Percentiles rank a stretch among this genome's conserved stretches.
These are phyloP conservation scores for Gelatoporia subvermispora DNA, from an alignment of 768 basidiomycete species.

Conservation along the genomic window DNA sequence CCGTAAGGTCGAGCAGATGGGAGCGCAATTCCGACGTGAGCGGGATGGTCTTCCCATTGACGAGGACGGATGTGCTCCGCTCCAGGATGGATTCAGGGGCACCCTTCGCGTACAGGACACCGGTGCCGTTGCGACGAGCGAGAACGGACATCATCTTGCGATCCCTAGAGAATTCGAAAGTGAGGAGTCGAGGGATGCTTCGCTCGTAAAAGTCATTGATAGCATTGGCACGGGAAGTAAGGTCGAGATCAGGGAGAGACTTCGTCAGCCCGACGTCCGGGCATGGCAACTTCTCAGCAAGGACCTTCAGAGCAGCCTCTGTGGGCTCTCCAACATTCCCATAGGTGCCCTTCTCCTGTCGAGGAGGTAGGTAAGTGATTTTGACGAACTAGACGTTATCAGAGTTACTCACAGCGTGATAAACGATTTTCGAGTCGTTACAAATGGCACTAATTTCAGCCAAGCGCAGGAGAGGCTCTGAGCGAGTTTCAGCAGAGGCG, in stretches of 20 bases:
- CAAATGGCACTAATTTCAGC: constrained; percentile 92
- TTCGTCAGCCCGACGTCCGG: constrained; percentile 52
- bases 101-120: constrained; percentile 91
- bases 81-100: constrained; percentile 95
- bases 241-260: constrained; percentile 52
- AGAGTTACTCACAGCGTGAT: constrained; percentile 53
- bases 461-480: constrained; percentile 73
- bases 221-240: constrained; percentile 66
- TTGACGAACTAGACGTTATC: background rate
- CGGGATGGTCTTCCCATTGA: constrained; percentile 59
- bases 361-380: background rate
- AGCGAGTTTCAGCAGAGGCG: constrained; percentile 49
- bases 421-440: constrained; percentile 90
- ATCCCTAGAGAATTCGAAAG: constrained; percentile 97
- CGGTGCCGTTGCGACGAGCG: constrained; percentile 59
- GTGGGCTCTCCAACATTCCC: constrained; percentile 92
- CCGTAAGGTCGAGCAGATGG: constrained; percentile 58
- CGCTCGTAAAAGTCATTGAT: constrained; percentile 82
- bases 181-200: constrained; percentile 74
- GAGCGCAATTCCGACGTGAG: constrained; percentile 59
- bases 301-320: constrained; percentile 92
- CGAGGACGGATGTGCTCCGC: constrained; percentile 70
- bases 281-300: constrained; percentile 91
- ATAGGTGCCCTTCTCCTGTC: constrained; percentile 75
- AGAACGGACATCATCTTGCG: constrained; percentile 99